Conservation (phyloP, 768 basidiomycete species). For the Porphyrellus cyaneotinctus region DNA sequence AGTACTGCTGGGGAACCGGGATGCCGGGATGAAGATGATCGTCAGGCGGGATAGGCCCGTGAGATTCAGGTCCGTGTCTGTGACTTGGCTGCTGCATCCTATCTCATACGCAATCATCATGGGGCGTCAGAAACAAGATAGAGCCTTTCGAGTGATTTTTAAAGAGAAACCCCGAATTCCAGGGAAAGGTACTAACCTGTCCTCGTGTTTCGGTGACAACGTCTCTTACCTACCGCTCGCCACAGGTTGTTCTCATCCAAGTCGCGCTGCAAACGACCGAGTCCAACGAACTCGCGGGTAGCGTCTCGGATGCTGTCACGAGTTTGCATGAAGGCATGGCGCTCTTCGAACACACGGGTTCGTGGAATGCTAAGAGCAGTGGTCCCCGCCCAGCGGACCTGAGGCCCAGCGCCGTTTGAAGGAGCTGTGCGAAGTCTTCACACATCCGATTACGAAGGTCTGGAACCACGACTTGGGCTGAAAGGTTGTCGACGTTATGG, state of each 20-base stretch:
- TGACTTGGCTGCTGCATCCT: neutral
- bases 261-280: conserved; percentile 82
- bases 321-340: conserved; percentile 89
- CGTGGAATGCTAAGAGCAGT: conserved; percentile 51
- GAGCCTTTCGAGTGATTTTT: conserved; percentile 81
- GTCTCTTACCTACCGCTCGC: neutral
- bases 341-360: conserved; percentile 72
- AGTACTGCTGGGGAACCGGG: conserved; percentile 82
- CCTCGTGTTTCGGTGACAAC: neutral
- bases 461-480: no score
- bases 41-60: conserved; percentile 85
- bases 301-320: conserved; percentile 68
- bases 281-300: conserved; percentile 67
- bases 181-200: conserved; percentile 56
- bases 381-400: neutral
- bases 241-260: conserved; percentile 78
- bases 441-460: no score
- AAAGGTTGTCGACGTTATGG: neutral
- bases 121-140: conserved; percentile 80
- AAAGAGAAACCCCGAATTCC: conserved; percentile 73
- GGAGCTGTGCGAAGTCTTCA: no score
- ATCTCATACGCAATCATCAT: neutral
- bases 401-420: neutral
- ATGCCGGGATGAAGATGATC: conserved; percentile 80
- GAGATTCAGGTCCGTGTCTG: conserved; percentile 56